phyloP scores from a whole-genome alignment of 1,139 yeast species.

The Saccharomycopsis crataegensis region DNA sequence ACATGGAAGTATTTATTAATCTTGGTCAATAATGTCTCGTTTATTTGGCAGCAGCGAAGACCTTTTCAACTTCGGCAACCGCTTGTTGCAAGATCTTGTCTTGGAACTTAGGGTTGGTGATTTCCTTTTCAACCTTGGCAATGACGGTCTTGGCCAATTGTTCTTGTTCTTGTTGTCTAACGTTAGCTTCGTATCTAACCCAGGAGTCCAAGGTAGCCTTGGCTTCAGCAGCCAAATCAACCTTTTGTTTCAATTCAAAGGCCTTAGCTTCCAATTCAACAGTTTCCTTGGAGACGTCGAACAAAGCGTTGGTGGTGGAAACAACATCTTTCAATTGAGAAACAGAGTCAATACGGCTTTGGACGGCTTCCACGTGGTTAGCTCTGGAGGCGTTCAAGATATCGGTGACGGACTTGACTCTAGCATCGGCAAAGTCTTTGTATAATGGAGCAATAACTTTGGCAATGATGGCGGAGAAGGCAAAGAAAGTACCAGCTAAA shows the following conservation, averaged over 20 bases:
- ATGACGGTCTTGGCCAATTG: conserved; percentile 83
- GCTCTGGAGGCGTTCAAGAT: conserved; percentile 83
- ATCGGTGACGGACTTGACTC: conserved; percentile 75
- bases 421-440: conserved; percentile 91
- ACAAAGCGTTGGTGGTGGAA: conserved; percentile 81
- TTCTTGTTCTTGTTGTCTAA: conserved; percentile 93
- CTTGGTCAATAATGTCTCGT: too few relatives aligned
- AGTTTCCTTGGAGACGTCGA: conserved; percentile 93
- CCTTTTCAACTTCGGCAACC: conserved; percentile 82
- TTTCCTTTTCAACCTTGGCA: conserved; percentile 80
- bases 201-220: conserved; percentile 94
- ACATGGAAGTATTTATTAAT: too few relatives aligned
- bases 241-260: conserved; percentile 86
- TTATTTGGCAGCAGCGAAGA: conserved; percentile 38
- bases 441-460: conserved; percentile 91
- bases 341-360: conserved; percentile 84
- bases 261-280: conserved; percentile 92
- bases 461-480: conserved; percentile 67
- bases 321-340: conserved; percentile 89
- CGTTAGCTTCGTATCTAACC: conserved; percentile 97
- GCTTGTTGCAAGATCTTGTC: conserved; percentile 87
- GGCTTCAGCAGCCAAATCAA: conserved; percentile 83
- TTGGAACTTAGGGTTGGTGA: conserved; percentile 87
- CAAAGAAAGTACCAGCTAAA: conserved; percentile 70
- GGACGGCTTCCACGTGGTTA: conserved; percentile 87